These are phyloP conservation scores for Pelargonium fulgidum DNA, from an alignment of 441 rosid genomes.

Conservation along the genomic window DNA sequence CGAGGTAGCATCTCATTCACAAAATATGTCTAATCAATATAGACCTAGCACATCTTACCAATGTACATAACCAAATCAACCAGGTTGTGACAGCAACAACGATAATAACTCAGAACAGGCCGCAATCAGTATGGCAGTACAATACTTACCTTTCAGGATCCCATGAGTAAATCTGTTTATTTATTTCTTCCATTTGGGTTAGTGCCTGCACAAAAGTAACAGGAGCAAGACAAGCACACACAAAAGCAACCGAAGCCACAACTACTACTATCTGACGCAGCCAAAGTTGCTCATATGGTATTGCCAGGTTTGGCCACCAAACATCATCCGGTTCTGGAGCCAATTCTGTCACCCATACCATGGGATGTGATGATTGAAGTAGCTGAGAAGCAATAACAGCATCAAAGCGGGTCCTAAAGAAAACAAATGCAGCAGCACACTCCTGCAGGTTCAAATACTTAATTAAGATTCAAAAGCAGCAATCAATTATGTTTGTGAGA, in stretches of 20 bases:
- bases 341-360: constrained; percentile 81
- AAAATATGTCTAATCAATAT: not conserved
- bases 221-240: constrained; percentile 70
- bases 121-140: constrained; percentile 11
- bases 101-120: not conserved
- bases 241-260: constrained; percentile 56
- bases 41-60: constrained; percentile 7
- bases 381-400: constrained; percentile 71
- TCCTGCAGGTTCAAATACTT: constrained; percentile 37
- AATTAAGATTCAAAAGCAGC: constrained; percentile 3
- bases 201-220: constrained; percentile 75
- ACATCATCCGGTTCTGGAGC: constrained; percentile 96
- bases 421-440: constrained; percentile 81
- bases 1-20: not conserved
- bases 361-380: constrained; percentile 84
- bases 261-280: constrained; percentile 60
- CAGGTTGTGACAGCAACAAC: constrained; percentile 1
- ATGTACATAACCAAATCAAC: constrained; percentile 6
- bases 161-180: constrained; percentile 8
- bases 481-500: constrained; percentile 7
- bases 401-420: constrained; percentile 78
- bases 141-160: constrained; percentile 52
- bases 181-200: constrained; percentile 54
- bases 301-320: constrained; percentile 75
- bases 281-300: constrained; percentile 86